phyloP scores from a whole-genome alignment of 2,329 filamentous ascomycete species.

The Malbranchea cinnamomea region DNA sequence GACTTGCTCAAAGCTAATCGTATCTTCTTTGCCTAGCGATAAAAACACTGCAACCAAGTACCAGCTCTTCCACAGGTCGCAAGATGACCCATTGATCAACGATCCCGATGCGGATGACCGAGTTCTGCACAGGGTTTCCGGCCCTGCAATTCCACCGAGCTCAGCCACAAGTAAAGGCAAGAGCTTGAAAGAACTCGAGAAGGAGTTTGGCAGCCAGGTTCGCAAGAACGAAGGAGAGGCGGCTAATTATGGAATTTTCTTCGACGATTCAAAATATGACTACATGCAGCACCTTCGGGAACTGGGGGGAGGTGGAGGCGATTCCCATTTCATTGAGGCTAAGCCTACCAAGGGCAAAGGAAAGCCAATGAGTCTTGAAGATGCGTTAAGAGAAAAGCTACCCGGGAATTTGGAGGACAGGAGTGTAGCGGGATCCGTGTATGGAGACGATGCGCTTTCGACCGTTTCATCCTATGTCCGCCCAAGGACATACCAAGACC shows the following conservation, averaged over 20 bases:
- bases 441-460: slow-evolving; percentile 17
- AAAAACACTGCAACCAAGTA: slow-evolving; percentile 12
- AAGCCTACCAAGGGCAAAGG: slow-evolving; percentile 45
- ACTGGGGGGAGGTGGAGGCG: slow-evolving; percentile 52
- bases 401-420: slow-evolving; percentile 34
- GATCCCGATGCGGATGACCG: slow-evolving; percentile 77
- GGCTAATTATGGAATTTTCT: slow-evolving; percentile 85
- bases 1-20: slow-evolving; percentile 6
- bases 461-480: slow-evolving; percentile 59
- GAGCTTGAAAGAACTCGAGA: slow-evolving; percentile 59
- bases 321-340: slow-evolving; percentile 70
- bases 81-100: slow-evolving; percentile 95
- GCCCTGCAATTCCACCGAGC: slow-evolving; percentile 18
- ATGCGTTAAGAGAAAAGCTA: slow-evolving; percentile 60
- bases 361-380: slow-evolving; percentile 69
- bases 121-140: slow-evolving; percentile 59
- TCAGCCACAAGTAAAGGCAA: slow-evolving; percentile 24
- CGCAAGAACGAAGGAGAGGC: slow-evolving; percentile 91
- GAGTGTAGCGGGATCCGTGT: slow-evolving; percentile 15
- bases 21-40: slow-evolving; percentile 6
- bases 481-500: slow-evolving; percentile 70
- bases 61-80: slow-evolving; percentile 45
- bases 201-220: slow-evolving; percentile 50
- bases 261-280: slow-evolving; percentile 88
- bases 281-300: slow-evolving; percentile 99